Evolutionary conservation across 495 filamentous ascomycete genomes (phyloP), one percentile per base, ranked within the genome.

Genomic region (Hypoxylon cercidicola): DNA sequence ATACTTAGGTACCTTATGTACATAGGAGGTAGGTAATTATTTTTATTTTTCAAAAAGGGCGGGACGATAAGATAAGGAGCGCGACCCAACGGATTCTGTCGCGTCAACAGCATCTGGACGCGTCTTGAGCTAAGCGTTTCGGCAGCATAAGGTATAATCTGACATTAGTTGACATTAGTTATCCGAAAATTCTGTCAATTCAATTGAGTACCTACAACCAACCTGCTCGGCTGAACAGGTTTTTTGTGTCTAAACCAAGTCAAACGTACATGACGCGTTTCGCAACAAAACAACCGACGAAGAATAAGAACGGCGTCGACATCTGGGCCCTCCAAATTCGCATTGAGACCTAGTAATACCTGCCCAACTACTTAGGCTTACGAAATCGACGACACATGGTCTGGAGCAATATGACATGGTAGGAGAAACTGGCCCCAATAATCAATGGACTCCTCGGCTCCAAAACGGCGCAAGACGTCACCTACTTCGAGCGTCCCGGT

Each of bases 401-500:
- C 34, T n/a, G 30, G 19, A 59, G 54, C 60, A 39, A 15, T 10
- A 68, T 68, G 64, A 19, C 55, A 43, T 10, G 43, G 59, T 55
- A 59, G 46, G 59, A 51, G 34, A 23, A 25, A 40, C 9, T 15
- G 30, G 32, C 21, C 13, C 41, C 15, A 20, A 44, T 20, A 46
- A 62, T 63, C 69, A 39, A 88, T 87, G 84, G 77, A 82, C 45
- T 73, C 72, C 21, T 84, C 85, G 34, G 83, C 86, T 50, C 77
- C 85, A n/a, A 89, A 90, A 72, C 78, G 86, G 66, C 86, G 87
- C 58, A 88, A 83, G 72, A 88, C 81, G 30, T 86, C 83, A 56
- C 82, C 82, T 6, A 69, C 67, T 21, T 71, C 71, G 16, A 73
- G 58, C 25, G 52, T 71, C 41, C 62, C 49, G 1, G 47, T 73